Conservation (phyloP, 768 basidiomycete genomes). For the Gloeopeniophorella convolvens region DNA sequence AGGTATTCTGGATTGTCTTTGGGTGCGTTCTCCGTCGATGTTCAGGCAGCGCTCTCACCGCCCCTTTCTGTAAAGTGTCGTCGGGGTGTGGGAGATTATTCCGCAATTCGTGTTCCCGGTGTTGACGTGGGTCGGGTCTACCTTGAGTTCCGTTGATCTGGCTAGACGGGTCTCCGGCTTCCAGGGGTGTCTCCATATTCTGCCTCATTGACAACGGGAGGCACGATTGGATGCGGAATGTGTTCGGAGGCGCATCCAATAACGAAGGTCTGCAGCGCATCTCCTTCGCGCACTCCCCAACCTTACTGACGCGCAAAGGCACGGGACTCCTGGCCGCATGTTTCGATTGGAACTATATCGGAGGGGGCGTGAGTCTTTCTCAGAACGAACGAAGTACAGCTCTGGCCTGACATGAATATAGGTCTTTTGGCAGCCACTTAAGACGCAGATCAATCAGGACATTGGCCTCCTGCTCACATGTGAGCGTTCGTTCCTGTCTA, state of each 20-base stretch:
- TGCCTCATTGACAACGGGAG: slow-evolving; percentile 28
- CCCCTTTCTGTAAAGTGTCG: slow-evolving; percentile 3
- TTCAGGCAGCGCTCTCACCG: slow-evolving; percentile 12
- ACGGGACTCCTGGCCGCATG: slow-evolving; percentile 25
- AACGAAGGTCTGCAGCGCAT: slow-evolving; percentile 31
- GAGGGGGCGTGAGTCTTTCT: neutral
- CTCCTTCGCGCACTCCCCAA: neutral
- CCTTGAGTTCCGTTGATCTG: neutral
- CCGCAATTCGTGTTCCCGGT: slow-evolving; percentile 34
- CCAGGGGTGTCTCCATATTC: slow-evolving; percentile 28
- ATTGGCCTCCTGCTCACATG: slow-evolving; percentile 23
- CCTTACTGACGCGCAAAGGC: slow-evolving; percentile 6
- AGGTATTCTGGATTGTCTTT: slow-evolving; percentile 37
- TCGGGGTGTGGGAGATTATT: slow-evolving; percentile 30
- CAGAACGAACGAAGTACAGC: neutral
- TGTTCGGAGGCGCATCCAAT: slow-evolving; percentile 34
- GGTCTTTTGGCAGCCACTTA: slow-evolving; percentile 9
- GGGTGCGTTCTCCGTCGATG: slow-evolving; percentile 23
- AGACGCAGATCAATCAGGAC: slow-evolving; percentile 23
- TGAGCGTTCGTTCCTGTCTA: neutral
- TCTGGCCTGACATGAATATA: neutral
- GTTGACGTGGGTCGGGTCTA: slow-evolving; percentile 16
- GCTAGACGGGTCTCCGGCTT: neutral
- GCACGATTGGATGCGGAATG: slow-evolving; percentile 28
- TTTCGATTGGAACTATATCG: slow-evolving; percentile 28